Base-by-base conservation (phyloP, 2,329 filamentous ascomycete genomes). In the Basipetospora chlamydospora region DNA sequence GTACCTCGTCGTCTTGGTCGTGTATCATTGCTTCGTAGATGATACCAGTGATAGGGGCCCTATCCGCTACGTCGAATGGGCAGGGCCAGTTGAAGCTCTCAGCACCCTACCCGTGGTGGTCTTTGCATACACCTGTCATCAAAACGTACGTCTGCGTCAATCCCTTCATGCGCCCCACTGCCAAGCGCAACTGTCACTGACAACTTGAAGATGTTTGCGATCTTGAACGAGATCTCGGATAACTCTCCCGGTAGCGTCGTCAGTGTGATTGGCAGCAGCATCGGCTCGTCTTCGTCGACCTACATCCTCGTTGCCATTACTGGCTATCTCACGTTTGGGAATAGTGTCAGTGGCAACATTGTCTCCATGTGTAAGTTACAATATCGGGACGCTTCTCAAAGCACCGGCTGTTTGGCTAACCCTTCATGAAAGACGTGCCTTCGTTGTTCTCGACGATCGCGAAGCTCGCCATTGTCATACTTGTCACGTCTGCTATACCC, bases 111-210 rank as follows among this genome's bases (percentile, higher is more conserved):
- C 90, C 0, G 86, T 98, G 37, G 87, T 96, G 39, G 84, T 98
- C 2, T 98, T 98, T 64, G 90, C 88, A n/a, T 98, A 96, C 55
- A 98, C 90, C 1, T 98, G 90, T 55, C 90, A 98, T 57, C 90
- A 98, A 52, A 98, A 98, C 54, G 84, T 90, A 61, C 45, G 73
- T 52, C 6, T 15, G n/a, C n/a, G n/a, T n/a, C n/a, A 28, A 9
- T 22, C 5, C 8, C 23, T 26, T 18, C n/a, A n/a, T n/a, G n/a
- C n/a, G n/a, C n/a, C n/a, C n/a, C n/a, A n/a, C n/a, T n/a, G n/a
- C n/a, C n/a, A n/a, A n/a, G n/a, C n/a, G n/a, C n/a, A n/a, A n/a
- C n/a, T n/a, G n/a, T 36, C 48, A 38, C 56, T 61, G 42, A 60
- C 46, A 38, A 16, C 7, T 11, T 1, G 21, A 2, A 90, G 83